phyloP scores from a whole-genome alignment of 208 protist genomes.

The Trypanosoma avium region DNA sequence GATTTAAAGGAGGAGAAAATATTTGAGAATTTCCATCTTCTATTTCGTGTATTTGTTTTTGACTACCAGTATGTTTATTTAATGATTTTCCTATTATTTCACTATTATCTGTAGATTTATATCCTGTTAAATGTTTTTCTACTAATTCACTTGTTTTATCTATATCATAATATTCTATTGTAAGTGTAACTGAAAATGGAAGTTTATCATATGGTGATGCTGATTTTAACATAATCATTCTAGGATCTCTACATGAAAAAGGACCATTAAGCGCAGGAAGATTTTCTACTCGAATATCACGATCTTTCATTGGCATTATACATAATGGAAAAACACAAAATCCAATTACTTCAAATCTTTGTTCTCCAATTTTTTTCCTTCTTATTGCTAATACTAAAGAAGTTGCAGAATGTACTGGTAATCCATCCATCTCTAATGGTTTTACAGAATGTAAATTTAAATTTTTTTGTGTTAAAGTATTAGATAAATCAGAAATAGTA shows the following conservation, averaged over 20 bases:
- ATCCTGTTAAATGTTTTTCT: background rate
- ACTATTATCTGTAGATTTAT: background rate
- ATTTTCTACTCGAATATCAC: conserved; percentile 80
- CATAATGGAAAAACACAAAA: conserved; percentile 89
- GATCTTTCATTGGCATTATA: conserved; percentile 85
- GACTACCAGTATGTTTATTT: background rate
- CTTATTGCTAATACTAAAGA: conserved; percentile 86
- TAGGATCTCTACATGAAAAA: conserved; percentile 84
- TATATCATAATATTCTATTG: conserved; percentile 78
- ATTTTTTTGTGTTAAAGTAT: background rate
- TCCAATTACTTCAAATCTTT: conserved; percentile 60
- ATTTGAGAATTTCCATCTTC: background rate
- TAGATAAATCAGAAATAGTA: too few species aligned
- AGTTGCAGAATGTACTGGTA: conserved; percentile 82
- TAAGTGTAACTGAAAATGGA: conserved; percentile 72
- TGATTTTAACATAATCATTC: conserved; percentile 80
- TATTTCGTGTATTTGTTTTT: background rate
- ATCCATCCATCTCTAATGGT: conserved; percentile 61
- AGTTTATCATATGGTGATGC: conserved; percentile 77
- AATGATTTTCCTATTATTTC: background rate
- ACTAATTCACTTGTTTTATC: conserved; percentile 9
- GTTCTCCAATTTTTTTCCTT: conserved; percentile 35
- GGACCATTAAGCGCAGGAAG: conserved; percentile 78
- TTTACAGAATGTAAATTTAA: conserved; percentile 47
- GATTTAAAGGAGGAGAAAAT: background rate